Percentiles rank a stretch among this genome's conserved stretches.
These are phyloP conservation scores for Nicotiana tomentosiformis DNA, from an alignment of 257 asterid species.

Conservation along the genomic window DNA sequence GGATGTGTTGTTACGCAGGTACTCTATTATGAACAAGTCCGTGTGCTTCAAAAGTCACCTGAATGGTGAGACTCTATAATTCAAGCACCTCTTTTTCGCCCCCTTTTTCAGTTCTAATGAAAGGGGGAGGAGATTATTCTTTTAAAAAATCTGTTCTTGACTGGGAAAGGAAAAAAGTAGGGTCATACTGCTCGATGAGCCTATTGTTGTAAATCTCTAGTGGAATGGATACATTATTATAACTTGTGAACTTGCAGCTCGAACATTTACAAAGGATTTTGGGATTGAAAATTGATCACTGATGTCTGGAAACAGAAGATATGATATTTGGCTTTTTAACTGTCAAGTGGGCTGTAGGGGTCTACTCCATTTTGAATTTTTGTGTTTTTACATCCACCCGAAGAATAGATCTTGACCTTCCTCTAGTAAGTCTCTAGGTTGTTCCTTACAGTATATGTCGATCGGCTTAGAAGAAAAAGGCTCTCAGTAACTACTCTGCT, in stretches of 20 bases:
- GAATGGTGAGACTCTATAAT: conserved; percentile 42
- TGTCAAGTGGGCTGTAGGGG: not conserved
- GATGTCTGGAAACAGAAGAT: not conserved
- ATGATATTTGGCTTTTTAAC: not conserved
- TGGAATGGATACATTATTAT: not conserved
- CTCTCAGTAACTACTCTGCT: not conserved
- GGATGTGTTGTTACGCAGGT: conserved; percentile 63
- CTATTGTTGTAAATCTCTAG: not conserved
- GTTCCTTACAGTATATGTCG: not conserved
- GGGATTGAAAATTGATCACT: not conserved
- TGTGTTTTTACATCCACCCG: not conserved
- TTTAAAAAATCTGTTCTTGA: not conserved
- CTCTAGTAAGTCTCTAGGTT: not conserved
- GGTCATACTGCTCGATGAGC: not conserved
- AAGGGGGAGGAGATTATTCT: not conserved
- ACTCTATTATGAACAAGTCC: conserved; percentile 66
- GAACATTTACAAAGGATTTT: not conserved
- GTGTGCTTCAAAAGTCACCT: conserved; percentile 58
- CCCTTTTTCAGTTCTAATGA: not conserved
- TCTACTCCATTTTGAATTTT: not conserved
- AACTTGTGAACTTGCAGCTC: not conserved
- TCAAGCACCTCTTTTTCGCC: not conserved
- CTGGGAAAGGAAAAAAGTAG: not conserved
- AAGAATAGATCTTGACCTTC: not conserved
- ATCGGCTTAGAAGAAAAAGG: not conserved